Conservation (phyloP, 2,329 filamentous ascomycete genomes). For the Xylariaceae sp. region DNA sequence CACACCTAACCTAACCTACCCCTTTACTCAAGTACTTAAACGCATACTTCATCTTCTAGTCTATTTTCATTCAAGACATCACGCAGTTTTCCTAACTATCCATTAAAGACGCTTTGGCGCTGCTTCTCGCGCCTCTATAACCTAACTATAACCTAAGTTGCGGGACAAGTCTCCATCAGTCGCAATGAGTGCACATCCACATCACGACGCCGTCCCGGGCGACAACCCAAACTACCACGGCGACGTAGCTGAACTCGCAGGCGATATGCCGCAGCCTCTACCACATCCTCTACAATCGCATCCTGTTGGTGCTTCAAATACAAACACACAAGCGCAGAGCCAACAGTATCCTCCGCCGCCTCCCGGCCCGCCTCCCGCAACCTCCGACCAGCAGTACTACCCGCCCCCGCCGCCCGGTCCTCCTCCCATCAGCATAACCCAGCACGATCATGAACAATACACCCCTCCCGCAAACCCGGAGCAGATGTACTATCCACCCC, state of each 20-base stretch:
- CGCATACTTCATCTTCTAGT: not conserved
- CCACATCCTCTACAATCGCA: slow-evolving; percentile 11
- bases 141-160: not conserved
- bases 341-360: slow-evolving; percentile 10
- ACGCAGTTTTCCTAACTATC: not conserved
- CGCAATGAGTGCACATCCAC: slow-evolving; percentile 20
- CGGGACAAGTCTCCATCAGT: not conserved
- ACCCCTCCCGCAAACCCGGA: slow-evolving; percentile 14
- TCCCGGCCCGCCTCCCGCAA: slow-evolving; percentile 5
- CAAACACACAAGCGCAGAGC: not conserved
- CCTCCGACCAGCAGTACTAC: slow-evolving; percentile 13
- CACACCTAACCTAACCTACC: too few species aligned
- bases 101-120: not conserved
- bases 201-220: slow-evolving; percentile 14
- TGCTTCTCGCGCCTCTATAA: not conserved
- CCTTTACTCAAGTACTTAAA: not conserved
- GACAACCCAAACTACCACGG: slow-evolving; percentile 17
- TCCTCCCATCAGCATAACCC: slow-evolving; percentile 14
- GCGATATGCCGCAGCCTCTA: slow-evolving; percentile 3
- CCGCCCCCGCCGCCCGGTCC: slow-evolving; percentile 24
- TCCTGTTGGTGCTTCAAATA: slow-evolving; percentile 1
- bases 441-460: slow-evolving; percentile 9
- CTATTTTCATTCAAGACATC: not conserved
- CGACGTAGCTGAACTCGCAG: slow-evolving; percentile 16
- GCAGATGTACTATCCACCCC: slow-evolving; percentile 20